Conservation (phyloP, 176 grass and related monocot genomes). For the barley (Hordeum vulgare) region DNA sequence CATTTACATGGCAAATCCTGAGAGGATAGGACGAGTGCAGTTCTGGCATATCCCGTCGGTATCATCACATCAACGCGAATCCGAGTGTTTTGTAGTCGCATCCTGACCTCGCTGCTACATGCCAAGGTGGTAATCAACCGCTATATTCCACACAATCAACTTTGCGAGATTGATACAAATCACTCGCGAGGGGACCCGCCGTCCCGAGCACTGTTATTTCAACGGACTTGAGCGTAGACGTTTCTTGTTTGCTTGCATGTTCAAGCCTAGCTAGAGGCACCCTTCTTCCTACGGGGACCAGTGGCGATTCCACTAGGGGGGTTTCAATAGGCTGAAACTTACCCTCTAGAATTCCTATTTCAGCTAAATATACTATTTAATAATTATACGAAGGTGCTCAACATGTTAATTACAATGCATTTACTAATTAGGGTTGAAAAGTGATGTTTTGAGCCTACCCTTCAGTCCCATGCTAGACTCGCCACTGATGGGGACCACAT, state of each 20-base stretch:
- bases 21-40: slow-evolving; percentile 13
- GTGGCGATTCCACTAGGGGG: too few species aligned
- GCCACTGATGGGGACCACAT: too few species aligned
- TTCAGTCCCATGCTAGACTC: too few species aligned
- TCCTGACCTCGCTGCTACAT: slow-evolving; percentile 27
- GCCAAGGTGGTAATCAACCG: slow-evolving; percentile 26
- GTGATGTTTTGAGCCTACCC: too few species aligned
- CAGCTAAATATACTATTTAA: too few species aligned
- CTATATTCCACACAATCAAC: slow-evolving; percentile 5
- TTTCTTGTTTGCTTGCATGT: slow-evolving; percentile 6
- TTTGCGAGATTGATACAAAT: slow-evolving; percentile 20
- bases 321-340: too few species aligned
- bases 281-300: neutral
- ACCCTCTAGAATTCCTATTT: too few species aligned
- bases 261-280: neutral
- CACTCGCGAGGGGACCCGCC: neutral
- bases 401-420: too few species aligned
- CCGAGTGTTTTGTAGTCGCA: slow-evolving; percentile 25
- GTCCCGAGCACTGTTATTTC: neutral
- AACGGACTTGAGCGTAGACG: neutral
- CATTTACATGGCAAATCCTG: neutral
- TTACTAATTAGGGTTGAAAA: too few species aligned
- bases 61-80: neutral
- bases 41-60: slow-evolving; percentile 10
- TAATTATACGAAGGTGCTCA: too few species aligned